A percentile compares a stretch with the other conserved stretches of the same genome.
phyloP scores from a whole-genome alignment of 2,329 filamentous ascomycete genomes.

The Alternaria burnsii region DNA sequence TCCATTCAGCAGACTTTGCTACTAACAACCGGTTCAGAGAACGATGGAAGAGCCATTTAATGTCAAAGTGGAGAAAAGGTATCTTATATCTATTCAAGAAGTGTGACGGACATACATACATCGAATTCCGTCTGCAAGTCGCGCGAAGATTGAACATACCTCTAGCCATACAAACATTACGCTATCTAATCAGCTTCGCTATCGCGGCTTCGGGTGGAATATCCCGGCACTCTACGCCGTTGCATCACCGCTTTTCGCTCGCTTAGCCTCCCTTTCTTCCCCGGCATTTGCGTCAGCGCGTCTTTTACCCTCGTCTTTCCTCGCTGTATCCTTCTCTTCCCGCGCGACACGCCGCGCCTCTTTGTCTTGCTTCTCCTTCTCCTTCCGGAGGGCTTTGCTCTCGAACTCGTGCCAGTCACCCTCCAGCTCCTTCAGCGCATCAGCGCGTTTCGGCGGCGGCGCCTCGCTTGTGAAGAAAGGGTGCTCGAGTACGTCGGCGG shows the following conservation, averaged over 20 bases:
- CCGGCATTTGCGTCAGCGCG: slow-evolving; percentile 41
- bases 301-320: slow-evolving; percentile 47
- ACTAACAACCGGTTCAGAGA: not conserved
- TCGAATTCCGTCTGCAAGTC: not conserved
- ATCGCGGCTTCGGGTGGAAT: not conserved
- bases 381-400: slow-evolving; percentile 90
- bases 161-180: slow-evolving; percentile 2
- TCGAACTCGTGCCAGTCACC: slow-evolving; percentile 99
- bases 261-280: slow-evolving; percentile 45
- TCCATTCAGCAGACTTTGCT: too few relatives aligned
- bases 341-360: slow-evolving; percentile 57
- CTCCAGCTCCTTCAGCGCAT: slow-evolving; percentile 82
- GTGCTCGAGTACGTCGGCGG: slow-evolving; percentile 84
- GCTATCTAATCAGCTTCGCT: not conserved
- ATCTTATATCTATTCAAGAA: not conserved
- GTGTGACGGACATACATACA: not conserved
- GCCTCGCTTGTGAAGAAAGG: slow-evolving; percentile 87
- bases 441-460: slow-evolving; percentile 77
- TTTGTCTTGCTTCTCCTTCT: slow-evolving; percentile 76
- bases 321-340: slow-evolving; percentile 33
- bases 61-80: not conserved
- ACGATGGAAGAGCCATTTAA: too few relatives aligned
- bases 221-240: slow-evolving; percentile 15
- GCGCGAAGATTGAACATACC: not conserved
- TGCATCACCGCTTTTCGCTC: slow-evolving; percentile 37